Evolutionary conservation across 1,284 basidiomycete genomes (phyloP), one percentile per base, ranked within the genome.

Genomic region (Heterobasidion annosum): DNA sequence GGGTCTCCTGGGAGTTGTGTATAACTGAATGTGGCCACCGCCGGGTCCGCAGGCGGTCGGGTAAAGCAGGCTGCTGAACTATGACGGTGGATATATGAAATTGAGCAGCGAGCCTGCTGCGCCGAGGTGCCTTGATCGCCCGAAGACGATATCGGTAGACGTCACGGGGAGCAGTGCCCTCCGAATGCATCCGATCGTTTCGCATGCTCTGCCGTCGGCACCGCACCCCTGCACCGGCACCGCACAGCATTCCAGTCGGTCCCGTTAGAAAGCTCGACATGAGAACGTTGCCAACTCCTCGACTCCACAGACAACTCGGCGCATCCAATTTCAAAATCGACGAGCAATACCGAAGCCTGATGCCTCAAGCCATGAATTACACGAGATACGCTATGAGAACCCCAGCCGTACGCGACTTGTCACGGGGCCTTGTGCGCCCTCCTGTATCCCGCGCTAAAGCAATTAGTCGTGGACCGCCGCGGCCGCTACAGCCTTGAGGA

Each of bases 81-180:
- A 25, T 25, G 25, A 25, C 25, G 25, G 4, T 25, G 25, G 25
- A 25, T 25, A 25, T 25, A 5, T 25, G 25, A 25, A 25, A 25
- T 25, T 25, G 25, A 25, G 25, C 25, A 25, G 25, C 25, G 25
- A 25, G 25, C 25, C 37, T 10, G 37, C 37, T 40, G 37, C 37
- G 37, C 37, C 10, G 10, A 37, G 35, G 58, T 59, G 53, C 58
- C 58, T 59, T 57, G 49, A 58, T 58, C 57, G 54, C 49, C 53
- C 48, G 42, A 53, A 54, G 54, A 40, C 37, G 37, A 40, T 40
- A 40, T 51, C 60, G 57, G 48, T 37, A 57, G 53, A 64, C 63
- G 63, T 64, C 63, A 64, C 63, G 63, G 59, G 62, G 48, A 55
- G 25, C 12, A 8, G 8, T 48, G 37, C 10, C 54, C 49, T 55